These are phyloP conservation scores for Pseudognaphalium luteoalbum DNA, from an alignment of 129 eudicot genomes.

Conservation along the genomic window DNA sequence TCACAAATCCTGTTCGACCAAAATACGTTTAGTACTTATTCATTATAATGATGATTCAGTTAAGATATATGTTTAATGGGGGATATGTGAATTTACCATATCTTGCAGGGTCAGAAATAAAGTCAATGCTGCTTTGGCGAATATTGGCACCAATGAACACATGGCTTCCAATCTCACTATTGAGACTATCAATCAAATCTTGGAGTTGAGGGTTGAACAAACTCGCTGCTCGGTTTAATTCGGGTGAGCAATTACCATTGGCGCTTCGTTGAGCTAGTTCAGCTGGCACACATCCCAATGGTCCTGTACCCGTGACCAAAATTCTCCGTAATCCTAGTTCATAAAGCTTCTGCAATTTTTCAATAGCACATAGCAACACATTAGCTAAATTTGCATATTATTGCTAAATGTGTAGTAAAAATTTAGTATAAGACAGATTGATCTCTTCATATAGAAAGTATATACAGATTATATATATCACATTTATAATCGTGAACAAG, in stretches of 20 bases:
- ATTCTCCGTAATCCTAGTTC: conserved; percentile 49
- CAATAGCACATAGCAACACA: not conserved
- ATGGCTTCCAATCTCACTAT: conserved; percentile 41
- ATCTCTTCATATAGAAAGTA: no score
- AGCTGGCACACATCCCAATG: conserved; percentile 62
- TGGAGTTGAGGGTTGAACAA: conserved; percentile 58
- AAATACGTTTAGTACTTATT: not conserved
- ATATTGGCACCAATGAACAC: conserved; percentile 58
- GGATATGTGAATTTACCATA: conserved; percentile 44
- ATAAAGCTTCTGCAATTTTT: conserved; percentile 47
- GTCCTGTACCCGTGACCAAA: conserved; percentile 58
- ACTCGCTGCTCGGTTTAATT: conserved; percentile 48
- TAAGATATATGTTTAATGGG: not conserved
- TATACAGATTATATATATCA: no score
- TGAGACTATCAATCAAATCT: conserved; percentile 43
- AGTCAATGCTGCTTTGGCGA: conserved; percentile 40
- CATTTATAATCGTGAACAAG: no score
- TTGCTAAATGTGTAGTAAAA: not conserved
- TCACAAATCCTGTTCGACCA: conserved; percentile 55
- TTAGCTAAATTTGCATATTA: not conserved
- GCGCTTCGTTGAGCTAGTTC: conserved; percentile 40
- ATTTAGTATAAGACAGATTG: no score
- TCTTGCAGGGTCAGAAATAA: conserved; percentile 58
- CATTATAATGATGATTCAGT: not conserved
- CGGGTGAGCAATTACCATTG: conserved; percentile 48